Evolutionary conservation across 331 rosid species (phyloP).

Genomic region (Malus hybrid): DNA sequence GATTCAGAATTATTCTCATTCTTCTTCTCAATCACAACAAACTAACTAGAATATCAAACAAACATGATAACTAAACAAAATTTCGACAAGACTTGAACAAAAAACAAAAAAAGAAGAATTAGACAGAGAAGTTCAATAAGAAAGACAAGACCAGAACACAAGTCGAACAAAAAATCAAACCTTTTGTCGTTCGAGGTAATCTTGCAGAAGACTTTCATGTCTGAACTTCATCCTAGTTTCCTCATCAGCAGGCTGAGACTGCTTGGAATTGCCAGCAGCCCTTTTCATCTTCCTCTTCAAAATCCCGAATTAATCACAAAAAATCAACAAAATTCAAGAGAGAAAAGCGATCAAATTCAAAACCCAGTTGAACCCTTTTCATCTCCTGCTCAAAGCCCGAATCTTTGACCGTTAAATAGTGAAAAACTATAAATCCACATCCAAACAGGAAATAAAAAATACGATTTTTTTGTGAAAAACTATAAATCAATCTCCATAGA

Average conservation of each 20-base stretch:
- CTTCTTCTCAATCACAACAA: background rate
- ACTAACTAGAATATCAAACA: background rate
- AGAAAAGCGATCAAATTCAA: background rate
- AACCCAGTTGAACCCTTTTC: background rate
- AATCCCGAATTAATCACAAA: background rate
- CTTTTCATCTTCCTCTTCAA: slow-evolving; percentile 30
- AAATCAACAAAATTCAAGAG: background rate
- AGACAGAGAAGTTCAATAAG: background rate
- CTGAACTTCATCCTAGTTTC: slow-evolving; percentile 11
- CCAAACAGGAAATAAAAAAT: background rate
- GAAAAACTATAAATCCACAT: background rate
- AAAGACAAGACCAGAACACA: background rate
- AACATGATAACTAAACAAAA: background rate
- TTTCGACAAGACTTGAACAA: background rate
- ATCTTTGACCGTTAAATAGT: background rate
- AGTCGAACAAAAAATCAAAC: slow-evolving; percentile 10
- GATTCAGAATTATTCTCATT: background rate
- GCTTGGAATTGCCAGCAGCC: slow-evolving; percentile 16
- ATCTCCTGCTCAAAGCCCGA: background rate
- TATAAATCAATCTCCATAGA: background rate
- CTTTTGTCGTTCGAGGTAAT: slow-evolving; percentile 48
- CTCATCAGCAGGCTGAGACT: slow-evolving; percentile 7
- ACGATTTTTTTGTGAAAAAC: too few relatives aligned
- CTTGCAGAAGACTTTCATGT: slow-evolving; percentile 24
- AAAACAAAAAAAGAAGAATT: background rate